Conservation (phyloP, 345 rosid species). For the Balakata baccata region DNA sequence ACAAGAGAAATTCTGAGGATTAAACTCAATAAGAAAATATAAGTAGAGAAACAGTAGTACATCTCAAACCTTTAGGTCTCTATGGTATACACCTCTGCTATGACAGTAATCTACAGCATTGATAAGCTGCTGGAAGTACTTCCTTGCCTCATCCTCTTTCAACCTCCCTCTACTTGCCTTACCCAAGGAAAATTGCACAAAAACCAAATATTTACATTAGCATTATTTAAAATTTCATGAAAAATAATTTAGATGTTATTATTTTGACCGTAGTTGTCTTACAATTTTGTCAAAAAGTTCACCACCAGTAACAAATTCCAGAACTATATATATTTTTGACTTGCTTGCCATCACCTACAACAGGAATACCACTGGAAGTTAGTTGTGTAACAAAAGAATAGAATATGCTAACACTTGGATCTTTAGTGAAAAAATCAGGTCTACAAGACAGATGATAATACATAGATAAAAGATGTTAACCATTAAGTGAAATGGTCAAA, state of each 20-base stretch:
- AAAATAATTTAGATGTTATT: not conserved
- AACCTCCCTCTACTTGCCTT: conserved; percentile 91
- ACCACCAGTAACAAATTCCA: conserved; percentile 94
- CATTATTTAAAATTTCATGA: not conserved
- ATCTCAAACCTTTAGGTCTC: conserved; percentile 83
- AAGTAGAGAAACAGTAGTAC: not conserved
- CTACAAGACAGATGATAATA: not conserved
- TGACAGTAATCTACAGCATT: conserved; percentile 98
- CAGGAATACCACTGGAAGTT: conserved; percentile 20
- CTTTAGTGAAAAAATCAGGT: not conserved
- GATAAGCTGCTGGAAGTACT: conserved; percentile 92
- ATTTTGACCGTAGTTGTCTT: conserved; percentile 25
- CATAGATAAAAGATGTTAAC: not conserved
- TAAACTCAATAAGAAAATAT: not conserved
- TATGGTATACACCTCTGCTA: conserved; percentile 89
- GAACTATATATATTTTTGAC: conserved; percentile 83
- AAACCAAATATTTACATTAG: conserved; percentile 12
- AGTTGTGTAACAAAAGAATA: conserved; percentile 5
- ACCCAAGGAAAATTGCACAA: not conserved
- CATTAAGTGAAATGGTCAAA: not conserved
- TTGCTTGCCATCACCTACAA: conserved; percentile 98
- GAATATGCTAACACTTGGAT: not conserved
- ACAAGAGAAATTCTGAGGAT: not conserved
- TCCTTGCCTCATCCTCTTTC: conserved; percentile 94
- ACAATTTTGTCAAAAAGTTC: conserved; percentile 99